Conservation (phyloP, 2,329 filamentous ascomycete species). For the Pseudogymnoascus sp. region DNA sequence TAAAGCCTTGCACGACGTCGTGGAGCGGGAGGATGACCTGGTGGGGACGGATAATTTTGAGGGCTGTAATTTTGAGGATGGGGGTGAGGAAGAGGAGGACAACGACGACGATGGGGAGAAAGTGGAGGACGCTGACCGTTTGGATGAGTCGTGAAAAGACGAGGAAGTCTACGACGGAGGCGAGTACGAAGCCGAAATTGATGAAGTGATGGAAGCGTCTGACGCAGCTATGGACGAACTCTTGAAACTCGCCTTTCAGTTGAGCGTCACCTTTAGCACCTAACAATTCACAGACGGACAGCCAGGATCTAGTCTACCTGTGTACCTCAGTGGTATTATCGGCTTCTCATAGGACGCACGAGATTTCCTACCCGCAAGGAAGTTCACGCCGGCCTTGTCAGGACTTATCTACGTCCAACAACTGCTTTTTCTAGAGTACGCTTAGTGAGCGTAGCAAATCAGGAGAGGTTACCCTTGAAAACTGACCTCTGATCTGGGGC, state of each 20-base stretch:
- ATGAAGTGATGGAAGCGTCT: not conserved
- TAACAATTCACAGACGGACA: not conserved
- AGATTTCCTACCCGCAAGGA: not conserved
- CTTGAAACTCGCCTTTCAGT: conserved; percentile 10
- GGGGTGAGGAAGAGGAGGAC: conserved; percentile 9
- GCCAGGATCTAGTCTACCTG: not conserved
- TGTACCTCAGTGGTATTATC: not conserved
- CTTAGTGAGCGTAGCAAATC: too few relatives aligned
- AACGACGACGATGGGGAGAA: not conserved
- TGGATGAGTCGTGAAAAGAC: not conserved
- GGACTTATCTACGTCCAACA: not conserved
- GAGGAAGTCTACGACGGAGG: not conserved
- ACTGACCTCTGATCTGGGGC: too few relatives aligned
- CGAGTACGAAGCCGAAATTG: conserved; percentile 6
- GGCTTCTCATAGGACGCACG: not conserved
- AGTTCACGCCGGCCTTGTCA: not conserved
- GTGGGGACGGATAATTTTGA: too few relatives aligned
- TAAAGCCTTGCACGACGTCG: too few relatives aligned
- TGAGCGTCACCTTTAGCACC: conserved; percentile 11
- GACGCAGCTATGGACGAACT: conserved; percentile 7
- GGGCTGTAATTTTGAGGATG: not conserved
- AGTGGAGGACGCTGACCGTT: not conserved
- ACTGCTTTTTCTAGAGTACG: not conserved
- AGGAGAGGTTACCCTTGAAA: not conserved
- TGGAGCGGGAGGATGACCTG: too few relatives aligned